Base-by-base conservation (phyloP, 164 flowering plant genomes). In the Buxus sempervirens region DNA sequence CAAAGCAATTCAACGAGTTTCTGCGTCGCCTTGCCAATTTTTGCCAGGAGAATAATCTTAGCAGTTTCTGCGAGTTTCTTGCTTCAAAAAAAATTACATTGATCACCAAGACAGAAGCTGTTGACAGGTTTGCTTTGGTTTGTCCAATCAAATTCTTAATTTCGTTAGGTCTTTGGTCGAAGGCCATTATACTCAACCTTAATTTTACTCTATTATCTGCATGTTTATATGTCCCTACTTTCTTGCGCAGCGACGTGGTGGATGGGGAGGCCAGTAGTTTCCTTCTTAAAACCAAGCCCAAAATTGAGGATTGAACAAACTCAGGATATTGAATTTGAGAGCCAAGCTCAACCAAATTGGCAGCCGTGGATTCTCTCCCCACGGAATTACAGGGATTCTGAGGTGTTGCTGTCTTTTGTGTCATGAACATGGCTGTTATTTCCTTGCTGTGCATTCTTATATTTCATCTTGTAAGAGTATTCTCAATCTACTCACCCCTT, bases 1-100 rank as follows among this genome's bases (percentile, higher is more conserved):
- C 93, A 15, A 83, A 81, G 48, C 83, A 83, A 70, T 93, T 89
- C 86, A 93, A 93, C 72, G 82, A 86, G 65, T 89, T 91, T 69
- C 74, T 93, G 58, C 78, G n/a, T 13, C 73, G 73, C 53, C 80
- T 88, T 58, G 49, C 55, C 57, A 77, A 75, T 32, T 83, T 75
- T 70, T 88, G 91, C 77, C 76, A 63, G 63, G 78, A 84, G 67
- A 78, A 80, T 54, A 49, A 77, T 69, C 79, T 84, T 19, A 57
- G 38, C 20, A 70, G 70, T 73, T 87, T 93, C 64, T 80, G 76
- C 42, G 80, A 86, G 49, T 82, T 72, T 42, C 88, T 93, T 62
- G 78, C 69, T 25, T 76, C 87, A 19, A 79, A 80, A 58, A 77
- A 76, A 27, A 55, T 91, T 63, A 77, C 60, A 22, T 71, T 90